A percentile compares a stretch with the other conserved stretches of the same genome.
phyloP scores from a whole-genome alignment of 306 rosid species.

The Lathyrus sativus region DNA sequence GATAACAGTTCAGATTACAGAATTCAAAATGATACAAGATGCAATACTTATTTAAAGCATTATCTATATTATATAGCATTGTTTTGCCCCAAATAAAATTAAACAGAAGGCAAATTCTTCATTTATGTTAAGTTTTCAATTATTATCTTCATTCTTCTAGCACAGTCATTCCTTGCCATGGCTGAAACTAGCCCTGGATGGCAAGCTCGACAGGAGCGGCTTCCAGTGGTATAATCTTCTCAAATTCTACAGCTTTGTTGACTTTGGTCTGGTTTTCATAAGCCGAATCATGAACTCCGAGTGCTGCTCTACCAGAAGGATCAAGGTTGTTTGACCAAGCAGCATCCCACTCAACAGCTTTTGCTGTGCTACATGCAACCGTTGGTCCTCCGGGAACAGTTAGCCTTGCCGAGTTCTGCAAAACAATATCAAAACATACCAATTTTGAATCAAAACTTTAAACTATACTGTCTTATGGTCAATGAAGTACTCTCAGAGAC shows the following conservation, averaged over 20 bases:
- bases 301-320: constrained; percentile 95
- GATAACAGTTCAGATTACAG: constrained; percentile 24
- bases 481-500: neutral
- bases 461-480: neutral
- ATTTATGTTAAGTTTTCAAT: constrained; percentile 8
- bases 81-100: constrained; percentile 31
- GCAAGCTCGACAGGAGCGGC: constrained; percentile 55
- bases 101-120: constrained; percentile 30
- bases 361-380: constrained; percentile 94
- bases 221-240: constrained; percentile 63
- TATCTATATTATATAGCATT: constrained; percentile 29
- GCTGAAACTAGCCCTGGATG: constrained; percentile 53
- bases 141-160: constrained; percentile 35
- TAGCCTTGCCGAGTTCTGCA: constrained; percentile 82
- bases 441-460: constrained; percentile 10
- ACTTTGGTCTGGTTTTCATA: constrained; percentile 50
- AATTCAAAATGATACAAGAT: constrained; percentile 29
- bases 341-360: constrained; percentile 92
- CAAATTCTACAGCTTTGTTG: constrained; percentile 37
- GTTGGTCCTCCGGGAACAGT: constrained; percentile 95
- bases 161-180: constrained; percentile 29
- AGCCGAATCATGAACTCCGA: constrained; percentile 76
- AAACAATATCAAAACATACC: constrained; percentile 11
- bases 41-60: constrained; percentile 32
- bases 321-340: constrained; percentile 85